Evolutionary conservation across 371 early-diverging fungal species (phyloP), one percentile per base, ranked within the genome.

Genomic region (Ordospora colligata): DNA sequence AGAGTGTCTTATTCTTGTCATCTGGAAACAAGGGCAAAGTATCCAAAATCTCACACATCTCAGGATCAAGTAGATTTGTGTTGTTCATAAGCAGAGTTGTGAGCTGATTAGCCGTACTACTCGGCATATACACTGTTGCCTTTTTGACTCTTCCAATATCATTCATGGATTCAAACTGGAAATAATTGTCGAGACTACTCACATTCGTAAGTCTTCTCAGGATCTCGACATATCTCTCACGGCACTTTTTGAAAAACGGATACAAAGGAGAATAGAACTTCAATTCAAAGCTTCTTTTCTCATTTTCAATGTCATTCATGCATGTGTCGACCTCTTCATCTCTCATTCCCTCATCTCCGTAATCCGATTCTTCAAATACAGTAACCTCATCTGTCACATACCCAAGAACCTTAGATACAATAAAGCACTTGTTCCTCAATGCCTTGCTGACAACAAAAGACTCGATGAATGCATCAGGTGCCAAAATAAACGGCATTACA

Each of bases 281-380:
- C 19, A 68, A 27, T 0, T 50, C 51, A 27, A 52, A 49, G 51
- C 23, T 52, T 23, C 40, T 68, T 46, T 37, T 68, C 22, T 52
- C 69, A 6, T 40, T 42, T 25, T 42, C 27, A 47, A 95, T 90
- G 76, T 91, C 89, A 74, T 92, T 90, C 7, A 96, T 87, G 87
- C 91, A 90, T 84, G 93, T 93, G 51, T 91, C 89, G 45, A 93
- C 88, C 74, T 94, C 93, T 0, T 92, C 93, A 71, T 95, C 85
- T 82, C 94, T 94, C 83, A 92, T 93, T 74, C 94, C 89, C 83
- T 94, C 93, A 67, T 88, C 85, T 0, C 90, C 91, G 65, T 87
- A 88, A 45, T 95, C 88, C 8, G 54, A 40, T 12, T 58, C 58
- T 1, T 58, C 58, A 17, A 58, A 58, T 5, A 6, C 10, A 8